A percentile compares a stretch with the other conserved stretches of the same genome.
Conservation (phyloP, 2,329 filamentous ascomycete species). For the Aspergillus arachidicola region DNA sequence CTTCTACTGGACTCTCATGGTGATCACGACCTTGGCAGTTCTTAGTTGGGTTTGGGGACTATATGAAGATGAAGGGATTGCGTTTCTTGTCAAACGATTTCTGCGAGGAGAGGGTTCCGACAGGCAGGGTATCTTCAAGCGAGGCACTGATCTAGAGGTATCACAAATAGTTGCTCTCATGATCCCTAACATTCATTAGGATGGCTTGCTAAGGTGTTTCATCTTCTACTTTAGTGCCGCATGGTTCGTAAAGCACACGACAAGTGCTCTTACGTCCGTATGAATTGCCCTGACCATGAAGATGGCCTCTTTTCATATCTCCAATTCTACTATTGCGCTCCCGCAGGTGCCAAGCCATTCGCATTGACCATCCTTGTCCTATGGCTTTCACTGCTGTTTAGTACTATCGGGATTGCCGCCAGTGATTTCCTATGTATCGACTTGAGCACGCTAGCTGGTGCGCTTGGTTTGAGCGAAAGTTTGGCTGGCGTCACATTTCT, state of each 20-base stretch:
- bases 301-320: conserved; percentile 89
- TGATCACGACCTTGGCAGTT: conserved; percentile 36
- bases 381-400: conserved; percentile 90
- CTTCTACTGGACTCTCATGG: conserved; percentile 50
- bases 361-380: conserved; percentile 77
- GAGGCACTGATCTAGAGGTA: conserved; percentile 33
- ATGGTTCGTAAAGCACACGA: conserved; percentile 75
- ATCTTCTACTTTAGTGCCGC: conserved; percentile 62
- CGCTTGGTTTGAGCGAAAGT: conserved; percentile 92
- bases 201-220: conserved; percentile 4
- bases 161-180: background rate
- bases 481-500: conserved; percentile 95
- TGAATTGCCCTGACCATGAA: conserved; percentile 85
- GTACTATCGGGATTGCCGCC: conserved; percentile 94
- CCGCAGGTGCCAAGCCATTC: conserved; percentile 68
- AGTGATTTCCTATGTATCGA: conserved; percentile 99
- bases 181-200: conserved; percentile 1
- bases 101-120: background rate
- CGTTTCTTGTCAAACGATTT: background rate
- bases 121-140: conserved; percentile 17
- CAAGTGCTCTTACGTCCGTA: conserved; percentile 82
- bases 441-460: conserved; percentile 84
- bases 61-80: background rate
- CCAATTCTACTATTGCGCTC: conserved; percentile 82
- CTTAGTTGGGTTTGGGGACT: conserved; percentile 30